phyloP scores from a whole-genome alignment of 352 stramenopile species.

The Globisporangium splendens region DNA sequence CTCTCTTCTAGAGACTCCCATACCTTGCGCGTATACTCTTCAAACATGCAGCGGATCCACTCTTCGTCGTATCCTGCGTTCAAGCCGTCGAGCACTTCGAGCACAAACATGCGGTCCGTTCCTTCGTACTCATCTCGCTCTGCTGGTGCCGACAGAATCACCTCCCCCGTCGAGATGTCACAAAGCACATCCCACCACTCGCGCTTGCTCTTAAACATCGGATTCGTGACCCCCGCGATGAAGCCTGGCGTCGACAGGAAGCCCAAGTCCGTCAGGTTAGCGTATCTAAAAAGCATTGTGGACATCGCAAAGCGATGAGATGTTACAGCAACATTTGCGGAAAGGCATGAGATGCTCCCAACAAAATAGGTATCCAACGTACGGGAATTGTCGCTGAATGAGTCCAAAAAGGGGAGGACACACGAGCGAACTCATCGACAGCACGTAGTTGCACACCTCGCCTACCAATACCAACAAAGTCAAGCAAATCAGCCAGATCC shows the following conservation, averaged over 20 bases:
- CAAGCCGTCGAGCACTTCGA: conserved; percentile 80
- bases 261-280: conserved; percentile 85
- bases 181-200: conserved; percentile 91
- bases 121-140: conserved; percentile 79
- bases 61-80: conserved; percentile 78
- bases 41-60: conserved; percentile 86
- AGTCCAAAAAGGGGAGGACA: conserved; percentile 78
- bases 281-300: conserved; percentile 40
- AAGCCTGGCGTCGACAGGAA: conserved; percentile 83
- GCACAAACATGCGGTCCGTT: conserved; percentile 65
- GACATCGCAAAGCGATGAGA: neutral
- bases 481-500: neutral
- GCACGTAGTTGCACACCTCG: conserved; percentile 84
- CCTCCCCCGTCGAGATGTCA: conserved; percentile 81
- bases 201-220: conserved; percentile 89
- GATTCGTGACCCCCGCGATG: conserved; percentile 90
- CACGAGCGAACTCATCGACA: conserved; percentile 80
- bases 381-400: conserved; percentile 78
- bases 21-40: conserved; percentile 84
- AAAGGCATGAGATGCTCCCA: neutral
- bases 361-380: neutral
- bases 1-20: no score
- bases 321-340: neutral
- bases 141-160: conserved; percentile 46
- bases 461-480: conserved; percentile 16